Evolutionary conservation across 2,329 filamentous ascomycete species (phyloP).

Genomic region (Cyclaneusma minus): DNA sequence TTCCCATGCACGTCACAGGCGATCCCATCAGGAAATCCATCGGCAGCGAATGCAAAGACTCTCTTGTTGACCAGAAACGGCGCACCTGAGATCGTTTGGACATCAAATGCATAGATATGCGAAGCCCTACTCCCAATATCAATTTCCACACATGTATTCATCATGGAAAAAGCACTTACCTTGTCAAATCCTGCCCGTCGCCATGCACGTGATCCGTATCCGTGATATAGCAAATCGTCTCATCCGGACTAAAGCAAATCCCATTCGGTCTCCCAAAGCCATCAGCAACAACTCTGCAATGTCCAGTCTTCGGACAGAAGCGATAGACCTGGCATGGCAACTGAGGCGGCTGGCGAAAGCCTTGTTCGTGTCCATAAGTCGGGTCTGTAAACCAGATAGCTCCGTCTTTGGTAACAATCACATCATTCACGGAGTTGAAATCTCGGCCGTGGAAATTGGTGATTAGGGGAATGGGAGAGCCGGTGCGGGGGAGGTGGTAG

Average conservation of each 20-base stretch:
- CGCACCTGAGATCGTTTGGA: constrained; percentile 20
- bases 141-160: not conserved
- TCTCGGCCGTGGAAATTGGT: constrained; percentile 27
- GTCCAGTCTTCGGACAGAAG: constrained; percentile 23
- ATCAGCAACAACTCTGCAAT: constrained; percentile 30
- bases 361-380: constrained; percentile 25
- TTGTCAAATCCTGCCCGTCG: constrained; percentile 16
- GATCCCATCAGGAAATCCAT: constrained; percentile 28
- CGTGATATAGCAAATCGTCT: constrained; percentile 26
- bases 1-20: constrained; percentile 38
- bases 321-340: constrained; percentile 33
- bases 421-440: constrained; percentile 31
- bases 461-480: constrained; percentile 18
- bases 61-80: constrained; percentile 31
- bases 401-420: constrained; percentile 22
- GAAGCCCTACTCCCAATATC: constrained; percentile 8
- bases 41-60: constrained; percentile 32
- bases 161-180: constrained; percentile 11
- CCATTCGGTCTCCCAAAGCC: constrained; percentile 26
- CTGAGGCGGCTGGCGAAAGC: constrained; percentile 26
- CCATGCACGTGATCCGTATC: constrained; percentile 20
- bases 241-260: constrained; percentile 19
- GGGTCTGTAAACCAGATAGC: constrained; percentile 35
- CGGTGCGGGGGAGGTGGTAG: constrained; percentile 13
- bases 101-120: constrained; percentile 32